phyloP scores from a whole-genome alignment of 2,329 filamentous ascomycete genomes.

The Sporothrix sp. region DNA sequence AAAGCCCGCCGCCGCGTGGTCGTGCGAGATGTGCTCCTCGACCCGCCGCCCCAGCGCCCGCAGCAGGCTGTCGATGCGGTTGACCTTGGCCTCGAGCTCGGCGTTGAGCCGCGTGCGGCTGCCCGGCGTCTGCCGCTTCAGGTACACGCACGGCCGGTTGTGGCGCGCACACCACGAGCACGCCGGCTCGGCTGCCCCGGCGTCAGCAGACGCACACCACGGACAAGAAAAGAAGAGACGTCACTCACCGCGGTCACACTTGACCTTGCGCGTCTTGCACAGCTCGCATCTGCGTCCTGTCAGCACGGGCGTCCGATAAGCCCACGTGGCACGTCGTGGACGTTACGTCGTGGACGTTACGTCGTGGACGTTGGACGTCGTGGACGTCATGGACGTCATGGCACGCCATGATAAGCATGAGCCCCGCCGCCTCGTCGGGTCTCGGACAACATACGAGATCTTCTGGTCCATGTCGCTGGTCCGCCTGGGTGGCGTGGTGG shows the following conservation, averaged over 20 bases:
- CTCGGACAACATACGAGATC: constrained; percentile 3
- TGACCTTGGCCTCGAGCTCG: constrained; percentile 62
- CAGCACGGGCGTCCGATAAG: too few relatives aligned
- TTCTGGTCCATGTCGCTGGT: constrained; percentile 13
- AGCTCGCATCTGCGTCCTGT: constrained; percentile 63
- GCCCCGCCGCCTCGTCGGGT: too few relatives aligned
- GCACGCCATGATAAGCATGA: too few relatives aligned
- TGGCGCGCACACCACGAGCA: constrained; percentile 60
- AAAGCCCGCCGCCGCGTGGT: constrained; percentile 9
- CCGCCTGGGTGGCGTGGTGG: constrained; percentile 15
- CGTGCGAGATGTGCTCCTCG: constrained; percentile 15
- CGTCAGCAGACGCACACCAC: too few relatives aligned
- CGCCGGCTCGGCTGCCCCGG: constrained; percentile 48
- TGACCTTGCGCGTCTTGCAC: constrained; percentile 73
- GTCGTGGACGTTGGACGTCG: too few relatives aligned
- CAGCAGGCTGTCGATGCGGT: constrained; percentile 57
- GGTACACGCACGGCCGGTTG: constrained; percentile 53
- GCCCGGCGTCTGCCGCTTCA: constrained; percentile 57
- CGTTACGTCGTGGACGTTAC: too few relatives aligned
- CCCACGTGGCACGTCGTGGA: too few relatives aligned
- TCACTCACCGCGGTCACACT: constrained; percentile 51
- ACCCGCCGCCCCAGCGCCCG: constrained; percentile 42
- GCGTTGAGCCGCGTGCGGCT: constrained; percentile 61
- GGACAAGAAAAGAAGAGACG: not conserved
- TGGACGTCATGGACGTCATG: too few relatives aligned